These are phyloP conservation scores for Melocanna baccifera DNA, from an alignment of 176 grass and related monocot species.

Conservation along the genomic window DNA sequence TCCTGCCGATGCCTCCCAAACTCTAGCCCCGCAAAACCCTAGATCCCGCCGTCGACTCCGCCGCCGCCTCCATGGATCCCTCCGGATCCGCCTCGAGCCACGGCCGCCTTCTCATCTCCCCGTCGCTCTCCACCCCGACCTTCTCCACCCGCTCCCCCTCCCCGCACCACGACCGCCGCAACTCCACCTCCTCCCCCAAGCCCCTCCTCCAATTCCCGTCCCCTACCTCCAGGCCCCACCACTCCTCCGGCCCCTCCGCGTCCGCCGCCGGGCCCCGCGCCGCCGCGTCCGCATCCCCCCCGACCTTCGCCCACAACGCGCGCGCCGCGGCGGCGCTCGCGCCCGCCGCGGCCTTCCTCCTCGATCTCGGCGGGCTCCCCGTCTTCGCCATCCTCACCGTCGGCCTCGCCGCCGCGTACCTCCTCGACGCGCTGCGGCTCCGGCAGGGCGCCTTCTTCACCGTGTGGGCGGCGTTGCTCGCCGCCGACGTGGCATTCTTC, in stretches of 20 bases:
- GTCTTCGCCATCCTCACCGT: constrained; percentile 73
- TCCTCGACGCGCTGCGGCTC: constrained; percentile 69
- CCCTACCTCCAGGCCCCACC: constrained; percentile 26
- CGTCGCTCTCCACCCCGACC: constrained; percentile 53
- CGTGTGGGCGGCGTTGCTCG: constrained; percentile 70
- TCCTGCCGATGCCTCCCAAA: constrained; percentile 37
- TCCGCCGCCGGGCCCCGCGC: not conserved
- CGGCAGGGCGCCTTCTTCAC: constrained; percentile 74
- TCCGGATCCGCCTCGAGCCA: constrained; percentile 56
- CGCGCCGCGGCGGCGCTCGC: constrained; percentile 64
- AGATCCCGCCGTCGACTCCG: constrained; percentile 22
- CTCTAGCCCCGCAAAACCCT: constrained; percentile 42
- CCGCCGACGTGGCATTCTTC: constrained; percentile 80
- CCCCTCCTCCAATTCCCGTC: constrained; percentile 46
- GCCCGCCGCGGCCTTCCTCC: constrained; percentile 78
- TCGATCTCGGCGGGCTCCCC: constrained; percentile 75
- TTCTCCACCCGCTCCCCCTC: constrained; percentile 57
- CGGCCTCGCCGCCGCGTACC: constrained; percentile 70
- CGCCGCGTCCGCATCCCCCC: constrained; percentile 35
- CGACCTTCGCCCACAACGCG: constrained; percentile 67
- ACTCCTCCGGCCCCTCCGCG: not conserved
- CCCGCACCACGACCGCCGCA: constrained; percentile 45
- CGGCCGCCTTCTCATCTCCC: constrained; percentile 68
- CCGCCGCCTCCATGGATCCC: constrained; percentile 52
- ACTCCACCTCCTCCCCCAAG: constrained; percentile 52